A percentile compares a stretch with the other conserved stretches of the same genome.
Evolutionary conservation across 2,329 filamentous ascomycete species (phyloP).

Genomic region (Didymella exigua): DNA sequence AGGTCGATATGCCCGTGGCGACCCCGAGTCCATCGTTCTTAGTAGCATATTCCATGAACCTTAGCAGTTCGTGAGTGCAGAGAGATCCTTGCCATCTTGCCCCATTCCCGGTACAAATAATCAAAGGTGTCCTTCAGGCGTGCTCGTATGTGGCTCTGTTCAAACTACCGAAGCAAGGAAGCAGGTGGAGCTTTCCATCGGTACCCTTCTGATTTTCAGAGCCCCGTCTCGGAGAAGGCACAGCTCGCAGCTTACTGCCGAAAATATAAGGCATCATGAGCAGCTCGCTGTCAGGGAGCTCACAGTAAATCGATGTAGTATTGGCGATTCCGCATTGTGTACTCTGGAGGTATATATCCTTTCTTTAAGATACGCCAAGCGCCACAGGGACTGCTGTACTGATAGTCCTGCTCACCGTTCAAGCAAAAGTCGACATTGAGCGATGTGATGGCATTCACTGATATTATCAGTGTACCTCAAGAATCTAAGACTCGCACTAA

Average conservation of each 20-base stretch:
- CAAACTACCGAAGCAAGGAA: neutral
- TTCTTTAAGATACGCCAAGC: constrained; percentile 57
- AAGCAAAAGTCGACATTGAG: too few relatives aligned
- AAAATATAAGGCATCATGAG: neutral
- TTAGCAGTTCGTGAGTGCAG: constrained; percentile 58
- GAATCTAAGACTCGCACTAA: too few relatives aligned
- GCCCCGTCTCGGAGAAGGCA: neutral
- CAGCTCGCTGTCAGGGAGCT: constrained; percentile 47
- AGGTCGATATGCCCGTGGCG: constrained; percentile 60
- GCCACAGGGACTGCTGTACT: constrained; percentile 58
- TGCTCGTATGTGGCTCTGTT: constrained; percentile 1
- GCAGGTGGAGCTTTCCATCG: constrained; percentile 15
- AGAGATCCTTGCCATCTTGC: constrained; percentile 62
- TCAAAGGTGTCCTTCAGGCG: constrained; percentile 58
- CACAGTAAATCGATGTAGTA: constrained; percentile 62
- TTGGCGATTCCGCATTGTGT: constrained; percentile 61
- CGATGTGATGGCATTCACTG: too few relatives aligned
- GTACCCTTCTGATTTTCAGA: neutral
- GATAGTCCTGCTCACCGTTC: constrained; percentile 58
- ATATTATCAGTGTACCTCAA: too few relatives aligned
- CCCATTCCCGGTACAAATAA: constrained; percentile 59
- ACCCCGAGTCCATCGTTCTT: constrained; percentile 62
- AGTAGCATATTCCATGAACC: constrained; percentile 60
- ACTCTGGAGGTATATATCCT: constrained; percentile 58
- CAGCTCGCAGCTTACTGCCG: constrained; percentile 32